Evolutionary conservation across 768 basidiomycete species (phyloP).

Genomic region (Inosperma sp.): DNA sequence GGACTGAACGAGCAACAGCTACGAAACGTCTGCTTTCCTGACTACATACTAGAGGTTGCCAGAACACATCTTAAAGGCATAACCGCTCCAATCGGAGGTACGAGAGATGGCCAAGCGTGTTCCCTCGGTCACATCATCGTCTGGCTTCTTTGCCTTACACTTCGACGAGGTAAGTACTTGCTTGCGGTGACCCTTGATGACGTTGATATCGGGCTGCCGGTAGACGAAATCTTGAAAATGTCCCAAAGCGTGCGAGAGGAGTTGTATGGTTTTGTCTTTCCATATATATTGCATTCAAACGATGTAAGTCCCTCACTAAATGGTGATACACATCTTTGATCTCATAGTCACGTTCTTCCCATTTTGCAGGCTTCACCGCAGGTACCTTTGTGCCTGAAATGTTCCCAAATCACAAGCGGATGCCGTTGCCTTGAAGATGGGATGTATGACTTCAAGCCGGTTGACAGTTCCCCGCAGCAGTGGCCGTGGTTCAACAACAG

Average conservation of each 20-base stretch:
- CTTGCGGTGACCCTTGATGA: conserved; percentile 6
- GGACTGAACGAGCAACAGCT: conserved; percentile 46
- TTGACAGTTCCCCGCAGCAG: too few species aligned
- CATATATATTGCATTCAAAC: conserved; percentile 20
- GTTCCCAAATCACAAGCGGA: too few species aligned
- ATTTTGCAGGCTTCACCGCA: background rate
- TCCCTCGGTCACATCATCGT: conserved; percentile 30
- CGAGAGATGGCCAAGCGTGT: background rate
- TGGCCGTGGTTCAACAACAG: too few species aligned
- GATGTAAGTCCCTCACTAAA: conserved; percentile 15
- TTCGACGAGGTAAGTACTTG: conserved; percentile 39
- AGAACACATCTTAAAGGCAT: conserved; percentile 8
- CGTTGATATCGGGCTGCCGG: conserved; percentile 13
- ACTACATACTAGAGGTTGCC: conserved; percentile 34
- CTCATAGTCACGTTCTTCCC: background rate
- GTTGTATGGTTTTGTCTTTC: conserved; percentile 28
- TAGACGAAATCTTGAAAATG: conserved; percentile 36
- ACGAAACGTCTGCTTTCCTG: conserved; percentile 34
- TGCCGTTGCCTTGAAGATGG: background rate
- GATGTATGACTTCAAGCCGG: background rate
- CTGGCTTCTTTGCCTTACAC: conserved; percentile 39
- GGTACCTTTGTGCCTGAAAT: background rate
- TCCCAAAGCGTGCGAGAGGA: conserved; percentile 36
- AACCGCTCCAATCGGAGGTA: background rate
- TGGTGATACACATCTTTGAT: conserved; percentile 6